phyloP scores from a whole-genome alignment of 257 asterid genomes.

The Capsicum rhomboideum region DNA sequence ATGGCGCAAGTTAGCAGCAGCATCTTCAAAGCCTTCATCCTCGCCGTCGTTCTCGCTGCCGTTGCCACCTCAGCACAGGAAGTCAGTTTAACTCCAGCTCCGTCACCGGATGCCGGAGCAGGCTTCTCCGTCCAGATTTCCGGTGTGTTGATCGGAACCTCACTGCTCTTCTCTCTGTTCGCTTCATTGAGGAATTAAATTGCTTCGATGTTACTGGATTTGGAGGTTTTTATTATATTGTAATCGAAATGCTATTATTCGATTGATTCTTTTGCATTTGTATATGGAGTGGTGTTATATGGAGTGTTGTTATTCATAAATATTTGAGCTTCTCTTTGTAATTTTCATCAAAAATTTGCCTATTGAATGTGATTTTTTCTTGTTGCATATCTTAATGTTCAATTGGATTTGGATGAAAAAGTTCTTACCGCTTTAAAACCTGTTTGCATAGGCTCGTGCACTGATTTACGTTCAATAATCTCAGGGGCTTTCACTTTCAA shows the following conservation, averaged over 20 bases:
- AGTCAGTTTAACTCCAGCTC: neutral
- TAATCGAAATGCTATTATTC: neutral
- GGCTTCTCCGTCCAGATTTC: neutral
- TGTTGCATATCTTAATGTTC: neutral
- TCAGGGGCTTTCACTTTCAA: no score
- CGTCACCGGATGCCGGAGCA: neutral
- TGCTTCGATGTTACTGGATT: neutral
- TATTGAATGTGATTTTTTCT: neutral
- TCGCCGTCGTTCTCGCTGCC: constrained; percentile 20
- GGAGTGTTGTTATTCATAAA: neutral
- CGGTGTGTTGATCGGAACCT: neutral
- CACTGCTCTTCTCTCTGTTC: neutral
- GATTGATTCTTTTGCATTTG: neutral
- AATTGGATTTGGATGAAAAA: neutral
- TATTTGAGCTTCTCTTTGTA: neutral
- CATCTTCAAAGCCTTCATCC: constrained; percentile 13
- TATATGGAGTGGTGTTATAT: neutral
- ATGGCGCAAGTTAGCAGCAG: constrained; percentile 47
- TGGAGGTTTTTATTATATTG: neutral
- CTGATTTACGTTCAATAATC: no score
- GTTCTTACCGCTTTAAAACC: no score
- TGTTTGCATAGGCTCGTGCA: no score
- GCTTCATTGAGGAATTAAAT: neutral
- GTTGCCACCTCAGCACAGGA: constrained; percentile 34
- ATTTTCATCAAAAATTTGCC: neutral